Base-by-base conservation (phyloP, 495 filamentous ascomycete species). In the Lentithecium fluviatile region DNA sequence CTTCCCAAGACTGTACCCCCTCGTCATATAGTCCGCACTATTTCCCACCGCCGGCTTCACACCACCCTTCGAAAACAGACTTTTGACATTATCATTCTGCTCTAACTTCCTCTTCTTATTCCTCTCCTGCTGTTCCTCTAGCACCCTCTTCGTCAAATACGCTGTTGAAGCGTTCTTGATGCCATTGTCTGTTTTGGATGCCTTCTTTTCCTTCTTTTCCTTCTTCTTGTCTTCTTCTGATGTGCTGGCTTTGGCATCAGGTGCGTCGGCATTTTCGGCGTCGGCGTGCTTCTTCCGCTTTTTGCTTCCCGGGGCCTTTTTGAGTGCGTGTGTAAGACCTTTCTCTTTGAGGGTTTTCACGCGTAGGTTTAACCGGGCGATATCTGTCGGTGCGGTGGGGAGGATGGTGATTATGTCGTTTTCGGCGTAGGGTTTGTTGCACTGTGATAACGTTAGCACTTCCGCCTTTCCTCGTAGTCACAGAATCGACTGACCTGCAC, bases 131-230 rank as follows among this genome's bases (percentile, higher is more conserved):
- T 96, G 88, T 60, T 97, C 94, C 8, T 86, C 85, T 8, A 96
- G 70, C 0, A 98, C 91, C 62, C 83, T 90, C 0, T 87, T 88
- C 6, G 94, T 95, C 20, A 97, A 73, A 11, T 83, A 85, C 0
- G 93, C 91, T 6, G 94, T 93, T 15, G 88, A 82, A 2, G 89
- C 79, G 65, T 96, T 92, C 71, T 95, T 94, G 70, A 97, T 96
- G 24, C 83, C 79, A 54, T 75, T 77, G 29, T 19, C 17, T 50
- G 37, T 1, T 23, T 45, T 17, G 40, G 10, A 21, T 12, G 45
- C 29, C 13, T 42, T 15, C 42, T 60, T 53, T 7, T 46, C 23
- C 20, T 50, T 17, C 42, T 62, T 45, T 11, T 42, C 37, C 34
- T 58, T 62, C 24, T 42, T 37, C 42, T 58, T 60, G 15, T 56